Conservation (phyloP, 257 asterid genomes). For the Leptodermis oblonga region DNA sequence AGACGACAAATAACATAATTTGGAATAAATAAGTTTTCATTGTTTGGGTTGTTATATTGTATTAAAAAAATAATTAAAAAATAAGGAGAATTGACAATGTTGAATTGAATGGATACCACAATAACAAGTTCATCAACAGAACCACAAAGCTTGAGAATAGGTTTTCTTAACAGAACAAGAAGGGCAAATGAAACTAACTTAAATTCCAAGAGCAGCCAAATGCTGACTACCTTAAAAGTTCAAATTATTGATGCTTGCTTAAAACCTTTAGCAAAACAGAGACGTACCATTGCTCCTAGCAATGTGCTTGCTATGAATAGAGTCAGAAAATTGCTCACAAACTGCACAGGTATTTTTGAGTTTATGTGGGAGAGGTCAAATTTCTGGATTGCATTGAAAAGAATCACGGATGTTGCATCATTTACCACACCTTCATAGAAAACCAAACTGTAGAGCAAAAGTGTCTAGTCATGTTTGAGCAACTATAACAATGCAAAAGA, state of each 20-base stretch:
- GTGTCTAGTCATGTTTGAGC: conserved; percentile 68
- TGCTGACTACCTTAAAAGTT: neutral
- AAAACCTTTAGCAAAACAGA: neutral
- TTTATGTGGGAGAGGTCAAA: conserved; percentile 48
- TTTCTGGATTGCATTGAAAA: conserved; percentile 71
- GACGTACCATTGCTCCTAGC: conserved; percentile 58
- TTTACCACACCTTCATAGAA: conserved; percentile 84
- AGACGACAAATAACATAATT: no score
- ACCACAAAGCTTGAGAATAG: neutral
- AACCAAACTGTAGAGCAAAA: conserved; percentile 63
- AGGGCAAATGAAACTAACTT: neutral
- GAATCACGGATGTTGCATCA: conserved; percentile 78
- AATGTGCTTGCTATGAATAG: conserved; percentile 59
- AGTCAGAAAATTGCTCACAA: conserved; percentile 42
- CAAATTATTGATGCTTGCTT: neutral
- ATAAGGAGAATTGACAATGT: no score
- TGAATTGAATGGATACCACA: no score
- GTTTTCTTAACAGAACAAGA: neutral
- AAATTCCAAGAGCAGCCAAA: neutral
- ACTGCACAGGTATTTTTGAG: conserved; percentile 28
- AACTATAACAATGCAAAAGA: conserved; percentile 45
- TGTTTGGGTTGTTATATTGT: no score
- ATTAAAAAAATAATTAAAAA: no score
- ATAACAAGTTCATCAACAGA: no score
- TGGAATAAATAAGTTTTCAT: no score